A percentile compares a stretch with the other conserved stretches of the same genome.
These are phyloP conservation scores for Colletotrichum gloeosporioides DNA, from an alignment of 2,329 filamentous ascomycete species.

Conservation along the genomic window DNA sequence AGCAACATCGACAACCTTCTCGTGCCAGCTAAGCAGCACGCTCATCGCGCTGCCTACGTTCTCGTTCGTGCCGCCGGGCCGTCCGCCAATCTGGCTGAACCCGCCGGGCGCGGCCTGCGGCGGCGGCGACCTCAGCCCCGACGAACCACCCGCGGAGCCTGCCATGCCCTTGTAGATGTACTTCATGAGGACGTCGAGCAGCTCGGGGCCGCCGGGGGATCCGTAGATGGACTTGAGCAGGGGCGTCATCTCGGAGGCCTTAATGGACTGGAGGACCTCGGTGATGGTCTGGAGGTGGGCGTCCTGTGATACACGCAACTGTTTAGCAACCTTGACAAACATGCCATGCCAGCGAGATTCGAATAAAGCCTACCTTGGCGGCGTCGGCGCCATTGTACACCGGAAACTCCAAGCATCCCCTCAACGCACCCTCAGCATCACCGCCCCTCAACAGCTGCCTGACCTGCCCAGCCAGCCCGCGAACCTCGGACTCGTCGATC, in stretches of 20 bases:
- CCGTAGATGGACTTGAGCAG: conserved; percentile 83
- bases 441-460: conserved; percentile 87
- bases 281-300: conserved; percentile 86
- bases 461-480: conserved; percentile 79
- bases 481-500: conserved; percentile 78
- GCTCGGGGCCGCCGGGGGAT: conserved; percentile 80
- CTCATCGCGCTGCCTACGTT: conserved; percentile 92
- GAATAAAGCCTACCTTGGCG: conserved; percentile 56
- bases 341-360: background rate
- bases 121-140: conserved; percentile 52
- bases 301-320: conserved; percentile 61
- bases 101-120: conserved; percentile 71
- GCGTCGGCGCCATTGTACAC: conserved; percentile 70
- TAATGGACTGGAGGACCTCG: conserved; percentile 95
- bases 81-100: conserved; percentile 78
- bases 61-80: conserved; percentile 60
- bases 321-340: background rate
- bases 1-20: conserved; percentile 95
- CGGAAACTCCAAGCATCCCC: conserved; percentile 82
- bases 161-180: conserved; percentile 97
- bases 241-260: conserved; percentile 93
- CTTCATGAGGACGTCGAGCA: conserved; percentile 95
- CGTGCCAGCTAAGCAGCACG: conserved; percentile 96
- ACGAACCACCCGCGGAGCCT: conserved; percentile 37
- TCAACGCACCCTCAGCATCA: conserved; percentile 85